Percentiles rank a stretch among this genome's conserved stretches.
Conservation (phyloP, 2,329 filamentous ascomycete species). For the Falciphora oryzae region DNA sequence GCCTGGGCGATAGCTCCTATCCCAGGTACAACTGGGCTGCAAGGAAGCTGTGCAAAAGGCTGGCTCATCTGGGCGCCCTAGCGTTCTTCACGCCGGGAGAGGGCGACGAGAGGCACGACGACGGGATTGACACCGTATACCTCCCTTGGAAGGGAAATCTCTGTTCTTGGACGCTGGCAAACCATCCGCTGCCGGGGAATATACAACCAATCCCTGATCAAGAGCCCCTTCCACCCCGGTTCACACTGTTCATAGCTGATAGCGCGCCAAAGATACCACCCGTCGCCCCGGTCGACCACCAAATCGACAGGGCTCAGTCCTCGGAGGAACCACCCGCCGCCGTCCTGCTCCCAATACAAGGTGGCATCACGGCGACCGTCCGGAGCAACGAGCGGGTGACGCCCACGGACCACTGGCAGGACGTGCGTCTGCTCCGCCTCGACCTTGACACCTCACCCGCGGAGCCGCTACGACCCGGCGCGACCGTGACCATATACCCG, state of each 20-base stretch:
- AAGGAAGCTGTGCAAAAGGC: constrained; percentile 77
- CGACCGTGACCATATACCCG: constrained; percentile 75
- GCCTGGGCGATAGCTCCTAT: constrained; percentile 92
- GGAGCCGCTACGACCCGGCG: constrained; percentile 57
- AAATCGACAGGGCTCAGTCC: neutral
- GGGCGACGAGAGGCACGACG: constrained; percentile 87
- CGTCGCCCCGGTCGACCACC: neutral
- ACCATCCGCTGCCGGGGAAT: constrained; percentile 64
- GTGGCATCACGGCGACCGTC: constrained; percentile 52
- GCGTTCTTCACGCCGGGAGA: constrained; percentile 76
- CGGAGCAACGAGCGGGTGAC: constrained; percentile 68
- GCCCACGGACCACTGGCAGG: constrained; percentile 77
- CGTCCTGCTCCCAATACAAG: constrained; percentile 49
- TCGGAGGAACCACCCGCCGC: constrained; percentile 19
- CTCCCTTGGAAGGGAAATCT: constrained; percentile 70
- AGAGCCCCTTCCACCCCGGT: constrained; percentile 70
- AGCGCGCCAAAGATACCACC: neutral
- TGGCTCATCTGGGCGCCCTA: constrained; percentile 75
- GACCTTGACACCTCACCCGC: constrained; percentile 28
- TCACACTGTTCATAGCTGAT: neutral
- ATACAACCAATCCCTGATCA: constrained; percentile 67
- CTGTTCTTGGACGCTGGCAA: constrained; percentile 56
- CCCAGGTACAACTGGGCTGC: constrained; percentile 94
- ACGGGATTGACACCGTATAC: constrained; percentile 81
- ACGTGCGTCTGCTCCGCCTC: constrained; percentile 76